Evolutionary conservation across 306 rosid genomes (phyloP), one percentile per base, ranked within the genome.

Genomic region (Trifolium fragiferum): DNA sequence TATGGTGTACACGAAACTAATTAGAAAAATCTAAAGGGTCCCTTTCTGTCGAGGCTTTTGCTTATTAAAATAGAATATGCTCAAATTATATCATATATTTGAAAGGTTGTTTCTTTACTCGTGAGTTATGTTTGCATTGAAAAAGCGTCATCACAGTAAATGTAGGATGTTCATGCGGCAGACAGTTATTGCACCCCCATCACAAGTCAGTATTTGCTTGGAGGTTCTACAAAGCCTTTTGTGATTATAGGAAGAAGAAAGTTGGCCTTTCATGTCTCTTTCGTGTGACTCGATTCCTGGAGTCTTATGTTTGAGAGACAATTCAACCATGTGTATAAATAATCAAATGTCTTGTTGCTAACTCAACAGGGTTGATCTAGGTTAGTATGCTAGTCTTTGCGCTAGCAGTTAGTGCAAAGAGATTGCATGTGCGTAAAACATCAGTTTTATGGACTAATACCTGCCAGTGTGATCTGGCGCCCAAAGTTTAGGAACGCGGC

Each of bases 21-120:
- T 27, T 27, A 27, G 18, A 40, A 64, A 64, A 38, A 64, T 19
- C 9, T 13, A 16, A 62, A 13, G 43, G 33, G 40, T 3, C 43
- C 25, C 43, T 61, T 61, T 61, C 68, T 38, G 11, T n/a, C 10
- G 2, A 62, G n/a, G 47, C 44, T 35, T 62, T 62, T 62, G 68
- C 27, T 62, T 11, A 35, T 25, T 33, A 33, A 62, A 32, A 15
- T 13, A 15, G 14, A 62, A 62, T 25, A 8, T 62, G 46, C 46
- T 62, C 35, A 33, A 16, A 62, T 64, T 38, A 37, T 5, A 37
- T 64, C 51, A 63, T 10, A 11, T 18, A 38, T 64, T 21, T 8
- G 9, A 18, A 18, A 18, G 33, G 10, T 8, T 64, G 43, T 64
- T 40, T 37, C 32, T 16, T 64, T 64, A 40, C 10, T 37, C 25